A percentile compares a stretch with the other conserved stretches of the same genome.
Conservation (phyloP, 163 green algal species). For the Chlorella variabilis region DNA sequence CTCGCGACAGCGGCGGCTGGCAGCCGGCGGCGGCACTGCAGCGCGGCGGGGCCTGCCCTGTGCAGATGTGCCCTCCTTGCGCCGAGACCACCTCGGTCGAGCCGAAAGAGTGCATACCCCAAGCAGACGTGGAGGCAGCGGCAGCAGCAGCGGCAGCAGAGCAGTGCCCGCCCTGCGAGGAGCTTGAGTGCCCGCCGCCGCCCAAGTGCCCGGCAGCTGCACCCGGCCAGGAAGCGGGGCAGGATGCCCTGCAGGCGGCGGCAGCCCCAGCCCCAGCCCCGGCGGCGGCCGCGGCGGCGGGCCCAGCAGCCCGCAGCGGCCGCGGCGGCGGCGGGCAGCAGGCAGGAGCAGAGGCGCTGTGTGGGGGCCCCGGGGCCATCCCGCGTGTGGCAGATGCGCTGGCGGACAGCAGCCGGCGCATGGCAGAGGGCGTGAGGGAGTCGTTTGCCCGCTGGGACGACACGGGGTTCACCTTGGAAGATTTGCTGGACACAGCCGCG, state of each 20-base stretch:
- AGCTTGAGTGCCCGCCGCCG: too few relatives aligned
- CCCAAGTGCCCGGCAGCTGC: too few relatives aligned
- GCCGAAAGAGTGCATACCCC: too few relatives aligned
- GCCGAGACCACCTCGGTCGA: neutral
- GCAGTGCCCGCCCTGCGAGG: too few relatives aligned
- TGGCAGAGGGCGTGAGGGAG: neutral
- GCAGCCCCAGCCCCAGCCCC: too few relatives aligned
- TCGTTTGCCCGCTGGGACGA: neutral
- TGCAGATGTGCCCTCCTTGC: constrained; percentile 5
- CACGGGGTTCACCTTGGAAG: neutral
- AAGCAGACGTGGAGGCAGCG: neutral
- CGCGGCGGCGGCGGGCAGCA: neutral
- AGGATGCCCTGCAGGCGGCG: too few relatives aligned
- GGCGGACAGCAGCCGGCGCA: neutral
- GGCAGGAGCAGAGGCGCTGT: neutral
- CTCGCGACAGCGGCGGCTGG: too few relatives aligned
- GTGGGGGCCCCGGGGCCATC: neutral
- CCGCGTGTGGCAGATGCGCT: neutral
- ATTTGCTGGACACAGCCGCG: neutral
- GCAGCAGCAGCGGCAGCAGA: neutral
- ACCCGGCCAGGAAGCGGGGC: too few relatives aligned
- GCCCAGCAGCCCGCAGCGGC: neutral
- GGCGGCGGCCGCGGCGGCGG: too few relatives aligned
- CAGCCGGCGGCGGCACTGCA: too few relatives aligned
- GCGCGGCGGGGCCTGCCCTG: neutral